Evolutionary conservation across 2,329 filamentous ascomycete genomes (phyloP).

Genomic region (Trichoderma breve): DNA sequence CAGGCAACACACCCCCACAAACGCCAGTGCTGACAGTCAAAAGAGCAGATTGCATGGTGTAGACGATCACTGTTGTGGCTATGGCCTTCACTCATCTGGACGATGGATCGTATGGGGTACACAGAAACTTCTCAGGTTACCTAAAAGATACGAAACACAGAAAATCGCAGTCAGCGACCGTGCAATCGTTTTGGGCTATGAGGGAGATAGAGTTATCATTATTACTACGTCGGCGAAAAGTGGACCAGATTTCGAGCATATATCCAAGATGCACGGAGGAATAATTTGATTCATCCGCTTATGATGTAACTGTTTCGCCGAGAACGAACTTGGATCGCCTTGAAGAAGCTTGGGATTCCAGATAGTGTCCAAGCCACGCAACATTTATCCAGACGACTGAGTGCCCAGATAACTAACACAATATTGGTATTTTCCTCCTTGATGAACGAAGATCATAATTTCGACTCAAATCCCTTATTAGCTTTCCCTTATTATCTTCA

Average conservation of each 20-base stretch:
- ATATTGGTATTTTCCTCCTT: background rate
- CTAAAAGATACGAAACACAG: background rate
- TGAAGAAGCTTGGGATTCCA: too few relatives aligned
- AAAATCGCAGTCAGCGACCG: background rate
- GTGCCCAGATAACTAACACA: background rate
- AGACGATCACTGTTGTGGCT: background rate
- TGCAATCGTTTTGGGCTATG: background rate
- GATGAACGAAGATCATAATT: background rate
- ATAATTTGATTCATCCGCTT: background rate
- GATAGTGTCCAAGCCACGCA: too few relatives aligned
- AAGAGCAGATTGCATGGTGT: background rate
- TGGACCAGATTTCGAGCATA: background rate
- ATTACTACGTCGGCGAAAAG: background rate
- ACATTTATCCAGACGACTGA: too few relatives aligned
- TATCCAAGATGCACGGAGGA: background rate
- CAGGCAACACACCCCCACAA: background rate
- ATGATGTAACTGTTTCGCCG: background rate
- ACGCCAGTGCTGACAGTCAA: background rate
- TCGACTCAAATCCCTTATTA: background rate
- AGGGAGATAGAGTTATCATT: background rate
- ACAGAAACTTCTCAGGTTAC: background rate
- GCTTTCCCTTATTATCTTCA: background rate
- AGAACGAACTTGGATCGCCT: too few relatives aligned
- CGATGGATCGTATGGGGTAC: background rate
- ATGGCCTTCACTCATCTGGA: background rate